Evolutionary conservation across 2,329 filamentous ascomycete genomes (phyloP), one percentile per base, ranked within the genome.

Genomic region (Trichoderma cornu-damae): DNA sequence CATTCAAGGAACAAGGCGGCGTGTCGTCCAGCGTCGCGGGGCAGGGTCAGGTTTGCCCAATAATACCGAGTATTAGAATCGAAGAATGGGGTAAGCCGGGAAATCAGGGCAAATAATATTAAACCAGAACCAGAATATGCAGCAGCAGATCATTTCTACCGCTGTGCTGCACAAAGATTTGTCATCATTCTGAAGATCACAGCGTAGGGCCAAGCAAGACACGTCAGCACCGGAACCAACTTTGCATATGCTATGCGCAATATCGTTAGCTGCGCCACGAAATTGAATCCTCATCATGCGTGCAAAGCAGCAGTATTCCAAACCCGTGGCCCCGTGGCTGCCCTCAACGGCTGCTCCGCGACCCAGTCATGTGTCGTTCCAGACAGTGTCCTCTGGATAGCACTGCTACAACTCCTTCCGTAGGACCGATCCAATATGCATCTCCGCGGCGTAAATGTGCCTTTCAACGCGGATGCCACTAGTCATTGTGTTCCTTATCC

Each of bases 181-280:
- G 52, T 55, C 52, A 55, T 55, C 32, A n/a, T 12, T 44, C 37
- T 3, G 32, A 47, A 37, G 32, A 32, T 47, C 38, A 46, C 16
- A 54, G 51, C 18, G n/a, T 54, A 46, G 40, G 51, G 42, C 30
- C 18, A 44, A 35, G n/a, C 40, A 30, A 20, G 16, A 30, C 14
- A 38, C 16, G 52, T 55, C 52, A 55, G 52, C 52, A 55, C 52
- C 47, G 46, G 6, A 16, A 11, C 40, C n/a, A 34, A 7, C 24
- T 18, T 9, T 26, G 30, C 32, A 22, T 14, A 35, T 35, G 9
- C 8, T 48, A 14, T 18, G n/a, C 32, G 30, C 38, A 34, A 43
- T 53, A 32, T 37, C 34, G 32, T 26, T 8, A 26, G 30, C 50
- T 54, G 40, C 50, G 50, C 50, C 40, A 54, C 50, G 16, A 18